Base-by-base conservation (phyloP, 1,284 basidiomycete genomes). In the Entoloma clypeatum region DNA sequence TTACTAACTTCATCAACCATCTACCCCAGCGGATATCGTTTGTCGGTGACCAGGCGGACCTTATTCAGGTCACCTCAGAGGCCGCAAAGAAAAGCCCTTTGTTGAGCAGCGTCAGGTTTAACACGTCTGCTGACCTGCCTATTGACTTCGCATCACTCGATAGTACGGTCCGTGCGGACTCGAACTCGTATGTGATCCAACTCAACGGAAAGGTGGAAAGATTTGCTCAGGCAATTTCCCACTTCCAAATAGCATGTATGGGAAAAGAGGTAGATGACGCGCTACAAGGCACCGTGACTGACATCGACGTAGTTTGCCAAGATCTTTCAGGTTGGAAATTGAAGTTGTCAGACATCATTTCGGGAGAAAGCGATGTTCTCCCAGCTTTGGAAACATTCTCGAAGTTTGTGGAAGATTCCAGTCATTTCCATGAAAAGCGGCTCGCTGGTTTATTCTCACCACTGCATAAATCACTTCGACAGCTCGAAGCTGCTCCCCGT, bases 81-180 rank as follows among this genome's bases (percentile, higher is more conserved):
- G 56, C 58, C 48, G 46, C 61, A 41, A 66, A 65, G 52, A 62
- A 62, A 47, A 67, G 60, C 18, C 55, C 64, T 37, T 61, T 66
- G 3, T 56, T 64, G 14, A 54, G 53, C 9, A 63, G 64, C 21
- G 50, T 68, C 27, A 63, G 58, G 33, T 48, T 71, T 3, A 63
- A 51, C 24, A 51, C 58, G 9, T 33, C 61, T 16, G 50, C 68
- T 14, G 69, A 71, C 34, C 55, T 75, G 8, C 74, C 81, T 0
- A 74, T 89, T 50, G 81, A 86, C 41, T 66, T 81, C 10, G 54
- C 63, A 6, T 61, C 62, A n/a, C 60, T 90, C 13, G 86, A 92
- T 53, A 72, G 74, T 33, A 67, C 66, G 24, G 82, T 91, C 22
- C 81, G 89, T 3, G 61, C 69, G 9, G 81, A 89, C 53, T 76